A percentile compares a stretch with the other conserved stretches of the same genome.
Evolutionary conservation across 2,329 filamentous ascomycete species (phyloP).

Genomic region (Fusarium longipes): DNA sequence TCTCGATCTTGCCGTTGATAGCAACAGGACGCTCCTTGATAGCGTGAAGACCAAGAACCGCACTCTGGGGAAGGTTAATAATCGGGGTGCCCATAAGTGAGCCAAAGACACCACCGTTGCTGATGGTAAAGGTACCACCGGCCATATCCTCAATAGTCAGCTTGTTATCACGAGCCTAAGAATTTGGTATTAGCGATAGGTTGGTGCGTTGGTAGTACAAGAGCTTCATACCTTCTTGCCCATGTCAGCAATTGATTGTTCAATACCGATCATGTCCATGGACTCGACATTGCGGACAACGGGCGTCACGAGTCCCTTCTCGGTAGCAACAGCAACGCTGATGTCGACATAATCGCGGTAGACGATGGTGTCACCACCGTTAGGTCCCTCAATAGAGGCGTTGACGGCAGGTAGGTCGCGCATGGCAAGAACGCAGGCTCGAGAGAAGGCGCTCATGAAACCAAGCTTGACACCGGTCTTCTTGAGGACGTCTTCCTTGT

Average conservation of each 20-base stretch:
- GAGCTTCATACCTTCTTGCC: conserved; percentile 81
- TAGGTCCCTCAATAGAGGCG: conserved; percentile 94
- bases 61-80: conserved; percentile 95
- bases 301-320: conserved; percentile 96
- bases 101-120: conserved; percentile 96
- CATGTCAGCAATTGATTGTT: conserved; percentile 90
- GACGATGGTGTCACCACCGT: conserved; percentile 95
- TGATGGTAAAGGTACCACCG: conserved; percentile 97
- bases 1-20: conserved; percentile 93
- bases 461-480: conserved; percentile 97
- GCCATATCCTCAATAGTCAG: conserved; percentile 99
- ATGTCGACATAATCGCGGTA: conserved; percentile 99
- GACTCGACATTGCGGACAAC: conserved; percentile 93
- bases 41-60: conserved; percentile 91
- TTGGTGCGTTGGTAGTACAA: background rate
- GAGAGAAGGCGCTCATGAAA: conserved; percentile 99
- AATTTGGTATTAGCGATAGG: background rate
- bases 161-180: conserved; percentile 87
- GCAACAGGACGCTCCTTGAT: conserved; percentile 95
- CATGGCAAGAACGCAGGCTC: conserved; percentile 90
- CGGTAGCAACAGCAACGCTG: conserved; percentile 94
- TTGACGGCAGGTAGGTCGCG: conserved; percentile 95
- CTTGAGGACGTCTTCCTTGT: conserved; percentile 97
- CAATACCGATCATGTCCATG: conserved; percentile 88
- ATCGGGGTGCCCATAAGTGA: conserved; percentile 98